Evolutionary conservation across 1,284 basidiomycete genomes (phyloP), one percentile per base, ranked within the genome.

Genomic region (Vanrija sp.): DNA sequence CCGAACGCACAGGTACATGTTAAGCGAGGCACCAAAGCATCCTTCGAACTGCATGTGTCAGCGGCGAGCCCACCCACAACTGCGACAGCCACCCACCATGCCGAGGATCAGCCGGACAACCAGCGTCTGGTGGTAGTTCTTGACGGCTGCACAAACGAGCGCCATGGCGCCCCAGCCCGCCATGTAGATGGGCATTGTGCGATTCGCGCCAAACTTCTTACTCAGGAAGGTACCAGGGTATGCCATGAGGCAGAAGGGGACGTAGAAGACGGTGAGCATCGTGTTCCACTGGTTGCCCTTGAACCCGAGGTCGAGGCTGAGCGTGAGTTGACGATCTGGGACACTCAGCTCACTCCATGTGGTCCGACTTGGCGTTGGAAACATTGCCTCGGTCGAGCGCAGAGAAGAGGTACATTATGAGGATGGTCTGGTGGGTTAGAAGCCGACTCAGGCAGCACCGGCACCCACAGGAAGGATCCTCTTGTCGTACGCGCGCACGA

Each of bases 161-260:
- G 61, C 55, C 61, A 62, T 61, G 1, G 42, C 23, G 6, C 58
- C 63, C 63, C 62, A 58, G 38, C 56, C 60, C 5, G 49, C 43
- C 63, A 64, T 64, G 40, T 55, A 60, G 8, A 59, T 43, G 7
- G 63, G 63, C 28, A 65, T 40, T 47, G 52, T 60, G n/a, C 38
- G 34, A 16, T 50, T 48, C 1, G 61, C 45, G 10, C 63, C 63
- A 28, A 60, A 57, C 26, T 49, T 52, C 40, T 55, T 60, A n/a
- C 54, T 62, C 14, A 60, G 21, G 49, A 39, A 53, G 10, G 49
- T 54, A 18, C 60, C 60, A 7, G 55, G 49, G 40, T 49, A 50
- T 3, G 53, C 55, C 29, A 57, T 38, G 15, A 44, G 5, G 39
- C 59, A 60, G 48, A 52, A 60, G 16, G 57, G 55, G 8, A 62